Evolutionary conservation across 768 basidiomycete species (phyloP), one percentile per base, ranked within the genome.

Genomic region (Tricholoma terreum): DNA sequence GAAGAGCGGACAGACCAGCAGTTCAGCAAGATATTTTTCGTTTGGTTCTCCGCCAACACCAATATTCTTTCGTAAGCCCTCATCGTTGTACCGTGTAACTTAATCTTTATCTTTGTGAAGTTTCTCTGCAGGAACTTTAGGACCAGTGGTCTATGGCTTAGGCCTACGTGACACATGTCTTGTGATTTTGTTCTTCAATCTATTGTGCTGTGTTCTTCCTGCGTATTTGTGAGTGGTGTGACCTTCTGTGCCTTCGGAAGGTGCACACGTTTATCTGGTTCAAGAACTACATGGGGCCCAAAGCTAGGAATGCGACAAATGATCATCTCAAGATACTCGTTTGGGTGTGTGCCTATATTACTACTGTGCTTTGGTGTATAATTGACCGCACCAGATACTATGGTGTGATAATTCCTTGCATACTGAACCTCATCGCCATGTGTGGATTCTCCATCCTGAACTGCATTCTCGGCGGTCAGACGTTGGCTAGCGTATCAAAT

Each of bases 231-330:
- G 49, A 59, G 72, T 59, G 34, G 45, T 5, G 6, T 14, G 12
- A 48, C 36, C 9, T 14, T 6, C 7, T 11, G 30, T 1, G 15
- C 33, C 5, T 21, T 5, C n/a, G 14, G 43, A 12, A 49, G 14
- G n/a, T 21, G n/a, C 10, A 15, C n/a, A 30, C 43, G 42, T 52
- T 8, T 27, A 30, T 19, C 31, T 15, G 14, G 54, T 11, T 19
- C 3, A 50, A 79, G 78, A 27, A 65, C 76, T 12, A 90, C 87
- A 19, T 92, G 89, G 83, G 92, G 94, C 15, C 90, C 93, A 0
- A 87, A 85, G 68, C 75, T 90, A 0, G 94, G 94, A 10, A 83
- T 94, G 76, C 80, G 94, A 14, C 91, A 93, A 63, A 92, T 94
- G 89, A 84, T 92, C 21, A 81, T 84, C 43, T 85, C 91, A 2